phyloP scores from a whole-genome alignment of 2,329 filamentous ascomycete species.

The Fusarium odoratissimum region DNA sequence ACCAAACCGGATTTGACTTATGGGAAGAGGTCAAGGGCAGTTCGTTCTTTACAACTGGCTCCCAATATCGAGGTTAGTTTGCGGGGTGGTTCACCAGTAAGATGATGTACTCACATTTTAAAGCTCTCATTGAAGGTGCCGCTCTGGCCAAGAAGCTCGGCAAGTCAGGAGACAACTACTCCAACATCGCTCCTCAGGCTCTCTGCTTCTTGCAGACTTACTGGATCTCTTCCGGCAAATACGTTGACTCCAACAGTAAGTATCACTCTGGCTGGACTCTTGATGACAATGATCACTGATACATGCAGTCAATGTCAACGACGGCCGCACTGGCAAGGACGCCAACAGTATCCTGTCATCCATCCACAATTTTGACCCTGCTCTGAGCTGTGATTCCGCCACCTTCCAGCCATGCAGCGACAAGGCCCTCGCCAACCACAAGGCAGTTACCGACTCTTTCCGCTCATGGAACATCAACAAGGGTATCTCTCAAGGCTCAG shows the following conservation, averaged over 20 bases:
- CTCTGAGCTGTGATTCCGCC: constrained; percentile 71
- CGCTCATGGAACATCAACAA: constrained; percentile 78
- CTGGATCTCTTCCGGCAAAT: constrained; percentile 72
- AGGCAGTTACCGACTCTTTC: constrained; percentile 80
- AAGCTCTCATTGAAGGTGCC: constrained; percentile 73
- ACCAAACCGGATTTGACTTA: constrained; percentile 75
- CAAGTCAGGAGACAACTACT: constrained; percentile 69
- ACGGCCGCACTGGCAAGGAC: constrained; percentile 75
- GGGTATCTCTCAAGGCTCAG: constrained; percentile 68
- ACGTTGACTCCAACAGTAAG: constrained; percentile 74
- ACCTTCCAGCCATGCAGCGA: constrained; percentile 85
- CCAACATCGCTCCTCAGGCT: constrained; percentile 73
- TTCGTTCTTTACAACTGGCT: constrained; percentile 82
- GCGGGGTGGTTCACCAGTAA: background rate
- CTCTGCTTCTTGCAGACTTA: constrained; percentile 80
- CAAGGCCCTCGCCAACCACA: constrained; percentile 78
- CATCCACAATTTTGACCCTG: constrained; percentile 77
- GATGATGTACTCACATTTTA: background rate
- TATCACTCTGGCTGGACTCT: background rate
- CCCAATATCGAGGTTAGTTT: constrained; percentile 71
- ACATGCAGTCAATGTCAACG: constrained; percentile 63
- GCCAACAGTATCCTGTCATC: constrained; percentile 75
- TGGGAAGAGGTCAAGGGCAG: constrained; percentile 85
- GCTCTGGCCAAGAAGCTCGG: constrained; percentile 73
- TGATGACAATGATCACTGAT: background rate